Conservation (phyloP, 805 yeast species). For the Wickerhamomyces bovis region DNA sequence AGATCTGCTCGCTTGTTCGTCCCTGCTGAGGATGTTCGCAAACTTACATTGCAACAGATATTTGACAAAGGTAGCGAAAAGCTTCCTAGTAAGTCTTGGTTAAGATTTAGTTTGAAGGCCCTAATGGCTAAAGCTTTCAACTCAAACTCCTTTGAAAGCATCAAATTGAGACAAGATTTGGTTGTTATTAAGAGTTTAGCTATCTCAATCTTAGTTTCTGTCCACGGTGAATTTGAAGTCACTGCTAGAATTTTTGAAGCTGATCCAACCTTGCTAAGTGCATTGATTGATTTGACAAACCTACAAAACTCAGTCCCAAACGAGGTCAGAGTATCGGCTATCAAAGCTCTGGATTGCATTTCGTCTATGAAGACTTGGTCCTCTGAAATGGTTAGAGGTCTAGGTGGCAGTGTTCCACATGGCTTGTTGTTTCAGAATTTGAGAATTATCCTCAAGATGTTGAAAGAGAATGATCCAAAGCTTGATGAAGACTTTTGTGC, state of each 20-base stretch:
- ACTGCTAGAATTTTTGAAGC: slow-evolving; percentile 63
- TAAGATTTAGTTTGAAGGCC: slow-evolving; percentile 55
- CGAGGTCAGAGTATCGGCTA: slow-evolving; percentile 52
- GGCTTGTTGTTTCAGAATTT: slow-evolving; percentile 73
- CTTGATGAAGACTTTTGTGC: slow-evolving; percentile 43
- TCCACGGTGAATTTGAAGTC: slow-evolving; percentile 50
- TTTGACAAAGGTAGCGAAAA: slow-evolving; percentile 51
- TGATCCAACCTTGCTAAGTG: slow-evolving; percentile 64
- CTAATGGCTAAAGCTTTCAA: slow-evolving; percentile 70
- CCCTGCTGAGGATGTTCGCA: slow-evolving; percentile 50
- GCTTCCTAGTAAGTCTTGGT: slow-evolving; percentile 60
- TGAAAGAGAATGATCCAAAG: slow-evolving; percentile 34
- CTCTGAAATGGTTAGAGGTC: slow-evolving; percentile 65
- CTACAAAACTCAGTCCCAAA: slow-evolving; percentile 53
- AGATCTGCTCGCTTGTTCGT: slow-evolving; percentile 48
- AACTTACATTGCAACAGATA: slow-evolving; percentile 52
- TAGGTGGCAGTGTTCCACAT: slow-evolving; percentile 84
- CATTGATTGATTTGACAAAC: slow-evolving; percentile 65
- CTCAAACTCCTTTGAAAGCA: slow-evolving; percentile 44
- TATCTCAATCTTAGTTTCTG: slow-evolving; percentile 55
- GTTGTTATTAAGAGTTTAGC: slow-evolving; percentile 62
- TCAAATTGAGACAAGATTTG: slow-evolving; percentile 51
- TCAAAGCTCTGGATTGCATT: slow-evolving; percentile 63
- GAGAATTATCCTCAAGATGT: slow-evolving; percentile 50
- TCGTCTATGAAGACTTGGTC: slow-evolving; percentile 66